Base-by-base conservation (phyloP, 768 basidiomycete species). In the Scleroderma citrinum region DNA sequence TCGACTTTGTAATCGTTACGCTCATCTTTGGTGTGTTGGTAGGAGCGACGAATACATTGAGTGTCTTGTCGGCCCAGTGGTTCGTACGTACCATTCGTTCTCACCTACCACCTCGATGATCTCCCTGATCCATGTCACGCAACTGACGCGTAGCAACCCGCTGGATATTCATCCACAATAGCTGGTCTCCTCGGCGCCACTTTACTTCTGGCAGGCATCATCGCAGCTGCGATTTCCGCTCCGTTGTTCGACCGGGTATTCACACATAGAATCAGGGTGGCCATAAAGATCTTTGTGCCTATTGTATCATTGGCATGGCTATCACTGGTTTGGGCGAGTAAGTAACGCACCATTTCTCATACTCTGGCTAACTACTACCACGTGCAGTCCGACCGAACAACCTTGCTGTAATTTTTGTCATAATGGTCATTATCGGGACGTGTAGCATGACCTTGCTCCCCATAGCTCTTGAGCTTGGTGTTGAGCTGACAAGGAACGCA, bases 201-300 rank as follows among this genome's bases (percentile, higher is more conserved):
- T 30, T 64, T 90, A 31, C 75, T 90, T 13, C 66, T 90, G 31
- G 72, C 83, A 1, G 90, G 91, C 19, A 77, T 92, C 50, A 64
- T 87, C 2, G 76, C 81, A 10, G 83, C 90, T 0, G 68, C 82
- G 26, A 57, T 82, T 43, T 77, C 83, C 0, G 80, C 89, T 1
- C 91, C 90, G 0, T 64, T 91, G 3, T 84, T 90, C 58, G 90
- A 92, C 59, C 81, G 89, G 17, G 79, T 90, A n/a, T 79, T 92
- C 52, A 91, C 86, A 10, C 76, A 83, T 54, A 80, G 80, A 51
- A 72, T 90, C 34, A 85, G 80, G 0, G 53, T 78, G 11, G 78
- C 82, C 3, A 56, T 74, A 47, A 87, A 84, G 48, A 50, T 79
- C 0, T 58, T 87, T 10, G 74, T 82, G 14, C 88, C 88, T 2